Evolutionary conservation across 108 stramenopile genomes (phyloP).

Genomic region (Epipyxis sp.): DNA sequence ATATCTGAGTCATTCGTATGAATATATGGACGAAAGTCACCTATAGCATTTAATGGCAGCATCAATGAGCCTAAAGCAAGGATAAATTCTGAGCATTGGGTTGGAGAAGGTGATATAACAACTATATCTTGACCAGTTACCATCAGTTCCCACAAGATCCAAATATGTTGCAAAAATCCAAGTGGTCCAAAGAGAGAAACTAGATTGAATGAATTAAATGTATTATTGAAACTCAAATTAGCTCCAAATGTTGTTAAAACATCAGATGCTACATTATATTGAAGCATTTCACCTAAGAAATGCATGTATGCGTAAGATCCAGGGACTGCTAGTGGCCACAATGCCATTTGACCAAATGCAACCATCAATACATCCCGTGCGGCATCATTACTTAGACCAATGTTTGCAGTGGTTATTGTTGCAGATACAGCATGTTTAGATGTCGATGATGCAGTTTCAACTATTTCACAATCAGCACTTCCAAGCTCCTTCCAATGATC

Average conservation of each 20-base stretch:
- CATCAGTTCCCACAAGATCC: conserved; percentile 29
- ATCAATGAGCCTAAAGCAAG: not conserved
- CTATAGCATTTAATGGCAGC: not conserved
- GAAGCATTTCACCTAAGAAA: not conserved
- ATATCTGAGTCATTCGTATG: not conserved
- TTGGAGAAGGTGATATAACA: not conserved
- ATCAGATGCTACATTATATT: not conserved
- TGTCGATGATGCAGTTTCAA: not conserved
- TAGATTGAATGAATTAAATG: not conserved
- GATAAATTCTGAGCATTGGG: not conserved
- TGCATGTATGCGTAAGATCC: not conserved
- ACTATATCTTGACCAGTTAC: conserved; percentile 27
- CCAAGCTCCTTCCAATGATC: not conserved
- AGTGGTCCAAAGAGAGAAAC: conserved; percentile 13
- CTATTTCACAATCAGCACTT: too few relatives aligned
- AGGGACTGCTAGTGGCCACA: not conserved
- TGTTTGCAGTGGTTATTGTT: not conserved
- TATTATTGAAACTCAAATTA: not conserved
- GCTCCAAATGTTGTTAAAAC: not conserved
- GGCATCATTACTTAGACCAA: not conserved
- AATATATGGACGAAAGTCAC: conserved; percentile 4
- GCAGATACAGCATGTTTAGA: not conserved
- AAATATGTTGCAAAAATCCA: conserved; percentile 19
- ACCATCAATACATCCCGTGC: not conserved
- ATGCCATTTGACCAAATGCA: not conserved